These are phyloP conservation scores for Aspergillus campestris DNA, from an alignment of 495 filamentous ascomycete genomes.

Conservation along the genomic window DNA sequence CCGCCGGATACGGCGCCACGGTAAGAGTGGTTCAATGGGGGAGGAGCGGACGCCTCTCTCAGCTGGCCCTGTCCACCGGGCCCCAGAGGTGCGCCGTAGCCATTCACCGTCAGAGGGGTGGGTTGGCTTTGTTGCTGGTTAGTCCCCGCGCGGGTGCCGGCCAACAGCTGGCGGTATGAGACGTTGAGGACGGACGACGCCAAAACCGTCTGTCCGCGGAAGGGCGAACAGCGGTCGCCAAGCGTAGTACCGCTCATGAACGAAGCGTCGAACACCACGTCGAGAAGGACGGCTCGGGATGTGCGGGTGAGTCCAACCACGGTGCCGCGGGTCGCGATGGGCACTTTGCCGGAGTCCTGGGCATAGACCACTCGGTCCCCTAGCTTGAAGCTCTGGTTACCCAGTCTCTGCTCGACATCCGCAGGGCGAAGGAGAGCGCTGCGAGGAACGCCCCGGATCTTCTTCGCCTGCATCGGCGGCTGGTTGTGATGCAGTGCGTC, in stretches of 20 bases:
- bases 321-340: constrained; percentile 84
- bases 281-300: constrained; percentile 67
- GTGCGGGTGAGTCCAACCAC: constrained; percentile 88
- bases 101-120: constrained; percentile 50
- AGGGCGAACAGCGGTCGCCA: constrained; percentile 83
- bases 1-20: constrained; percentile 54
- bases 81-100: constrained; percentile 50
- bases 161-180: constrained; percentile 69
- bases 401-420: constrained; percentile 84
- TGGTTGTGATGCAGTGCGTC: constrained; percentile 47
- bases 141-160: constrained; percentile 61
- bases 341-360: constrained; percentile 87
- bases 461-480: constrained; percentile 45
- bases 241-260: constrained; percentile 96
- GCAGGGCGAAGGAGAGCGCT: constrained; percentile 80
- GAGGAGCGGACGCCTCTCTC: constrained; percentile 57
- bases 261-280: constrained; percentile 84
- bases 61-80: constrained; percentile 57
- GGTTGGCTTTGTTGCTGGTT: constrained; percentile 41
- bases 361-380: constrained; percentile 92
- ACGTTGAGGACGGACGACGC: constrained; percentile 79
- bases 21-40: constrained; percentile 63
- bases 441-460: constrained; percentile 69
- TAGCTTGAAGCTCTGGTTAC: constrained; percentile 73
- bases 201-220: constrained; percentile 89